Conservation (phyloP, 768 basidiomycete genomes). For the Suillus weaverae region DNA sequence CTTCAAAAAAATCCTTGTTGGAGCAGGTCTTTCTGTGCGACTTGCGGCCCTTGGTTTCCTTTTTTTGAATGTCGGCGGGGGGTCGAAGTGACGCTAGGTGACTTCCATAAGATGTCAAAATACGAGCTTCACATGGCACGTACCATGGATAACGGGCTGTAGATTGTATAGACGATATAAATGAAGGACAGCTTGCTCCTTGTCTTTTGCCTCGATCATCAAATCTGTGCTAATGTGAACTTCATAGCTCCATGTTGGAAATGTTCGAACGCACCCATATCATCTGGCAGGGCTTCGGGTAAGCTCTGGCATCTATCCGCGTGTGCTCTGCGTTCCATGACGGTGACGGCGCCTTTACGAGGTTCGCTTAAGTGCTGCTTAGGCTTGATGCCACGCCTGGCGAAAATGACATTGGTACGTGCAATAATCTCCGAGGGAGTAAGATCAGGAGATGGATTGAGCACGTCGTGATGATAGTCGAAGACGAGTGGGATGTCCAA, state of each 20-base stretch:
- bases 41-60: slow-evolving; percentile 48
- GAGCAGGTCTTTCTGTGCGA: slow-evolving; percentile 24
- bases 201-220: slow-evolving; percentile 94
- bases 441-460: slow-evolving; percentile 56
- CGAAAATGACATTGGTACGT: slow-evolving; percentile 75
- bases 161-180: slow-evolving; percentile 77
- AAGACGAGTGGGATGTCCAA: slow-evolving; percentile 73
- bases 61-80: slow-evolving; percentile 38
- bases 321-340: slow-evolving; percentile 88
- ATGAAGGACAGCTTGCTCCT: slow-evolving; percentile 92
- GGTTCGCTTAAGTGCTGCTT: slow-evolving; percentile 94
- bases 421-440: slow-evolving; percentile 67
- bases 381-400: slow-evolving; percentile 72
- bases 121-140: slow-evolving; percentile 17
- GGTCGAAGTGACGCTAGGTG: slow-evolving; percentile 41
- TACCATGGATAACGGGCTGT: slow-evolving; percentile 61
- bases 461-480: slow-evolving; percentile 82
- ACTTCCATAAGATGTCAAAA: not conserved
- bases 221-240: slow-evolving; percentile 48
- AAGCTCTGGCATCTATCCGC: slow-evolving; percentile 76
- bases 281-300: slow-evolving; percentile 62
- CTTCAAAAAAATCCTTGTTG: slow-evolving; percentile 32
- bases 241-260: slow-evolving; percentile 7
- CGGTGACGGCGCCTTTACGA: slow-evolving; percentile 76
- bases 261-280: slow-evolving; percentile 50